Evolutionary conservation across 164 flowering plant species (phyloP), one percentile per base, ranked within the genome.

Genomic region (Hamamelis virginiana): DNA sequence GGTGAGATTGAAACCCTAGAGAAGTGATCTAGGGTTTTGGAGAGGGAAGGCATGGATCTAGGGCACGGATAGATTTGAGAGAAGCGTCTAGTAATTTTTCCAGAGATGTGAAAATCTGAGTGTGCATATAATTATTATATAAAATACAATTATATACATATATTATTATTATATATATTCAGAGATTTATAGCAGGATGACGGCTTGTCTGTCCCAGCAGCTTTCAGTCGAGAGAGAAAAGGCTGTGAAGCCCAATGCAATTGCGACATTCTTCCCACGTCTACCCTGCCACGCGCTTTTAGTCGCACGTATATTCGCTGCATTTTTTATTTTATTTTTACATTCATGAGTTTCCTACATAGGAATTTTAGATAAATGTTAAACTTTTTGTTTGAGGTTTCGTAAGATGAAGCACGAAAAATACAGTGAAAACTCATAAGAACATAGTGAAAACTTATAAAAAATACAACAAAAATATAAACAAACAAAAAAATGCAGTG

Each of bases 1-100:
- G 25, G 51, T 21, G 26, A 28, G 19, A 21, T 19, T 19, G 21
- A 13, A 43, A 59, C 8, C n/a, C 45, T 15, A 16, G 43, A 64
- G 44, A 9, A 13, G 4, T 64, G 23, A 64, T 50, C 67, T 26
- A 27, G 44, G 43, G 67, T 15, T 47, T 26, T 18, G 15, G 33
- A 16, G 19, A 60, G 14, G 41, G 19, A 59, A 51, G 43, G 11
- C 67, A 64, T 64, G 67, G 67, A 64, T 64, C 67, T 64, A 50
- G 67, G 57, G 56, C 57, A 50, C 67, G 25, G 19, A 46, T 14
- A 46, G 50, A 46, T 47, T 63, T 23, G 33, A 46, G 33, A 22
- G 53, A 63, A 6, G 15, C 9, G 6, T 21, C 10, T 55, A 55
- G 23, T 55, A 8, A 22, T 23, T 55, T 21, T 19, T 55, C 23